Conservation (phyloP, 768 basidiomycete genomes). For the Pilatotrama ljubarskyi region DNA sequence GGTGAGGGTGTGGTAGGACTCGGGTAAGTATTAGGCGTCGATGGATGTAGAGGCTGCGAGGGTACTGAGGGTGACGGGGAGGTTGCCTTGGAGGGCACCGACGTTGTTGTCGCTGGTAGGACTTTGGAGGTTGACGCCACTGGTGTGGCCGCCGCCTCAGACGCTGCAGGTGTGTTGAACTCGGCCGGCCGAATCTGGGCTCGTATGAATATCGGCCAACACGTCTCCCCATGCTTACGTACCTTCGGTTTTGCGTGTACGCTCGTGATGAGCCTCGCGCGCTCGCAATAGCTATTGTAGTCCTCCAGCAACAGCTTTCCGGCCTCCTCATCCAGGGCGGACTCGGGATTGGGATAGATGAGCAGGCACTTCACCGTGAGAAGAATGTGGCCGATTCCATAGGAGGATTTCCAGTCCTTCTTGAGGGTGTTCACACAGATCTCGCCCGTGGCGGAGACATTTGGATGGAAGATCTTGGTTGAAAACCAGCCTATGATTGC, state of each 20-base stretch:
- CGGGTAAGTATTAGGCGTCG: conserved; percentile 44
- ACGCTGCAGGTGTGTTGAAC: conserved; percentile 51
- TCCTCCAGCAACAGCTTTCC: conserved; percentile 90
- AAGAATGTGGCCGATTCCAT: conserved; percentile 88
- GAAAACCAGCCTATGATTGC: conserved; percentile 70
- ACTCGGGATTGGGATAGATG: conserved; percentile 96
- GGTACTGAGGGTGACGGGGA: conserved; percentile 41
- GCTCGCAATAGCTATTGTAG: conserved; percentile 83
- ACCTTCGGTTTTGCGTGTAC: conserved; percentile 87
- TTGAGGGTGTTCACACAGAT: conserved; percentile 98
- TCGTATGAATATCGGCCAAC: not conserved
- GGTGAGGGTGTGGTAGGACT: conserved; percentile 38
- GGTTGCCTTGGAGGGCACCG: conserved; percentile 36
- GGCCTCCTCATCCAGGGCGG: conserved; percentile 93
- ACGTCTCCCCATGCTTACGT: conserved; percentile 26
- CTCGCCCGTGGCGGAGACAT: conserved; percentile 86
- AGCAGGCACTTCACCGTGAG: conserved; percentile 93
- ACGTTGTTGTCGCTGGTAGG: conserved; percentile 30
- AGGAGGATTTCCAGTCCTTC: conserved; percentile 94
- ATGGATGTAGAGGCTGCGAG: conserved; percentile 37
- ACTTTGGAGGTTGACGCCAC: conserved; percentile 25
- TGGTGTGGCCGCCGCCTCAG: conserved; percentile 32
- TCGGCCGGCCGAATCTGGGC: conserved; percentile 55
- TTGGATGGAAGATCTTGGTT: conserved; percentile 97
- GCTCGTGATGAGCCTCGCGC: conserved; percentile 85